Conservation (phyloP, 1,139 yeast genomes). For the Magnusiomyces fungicola region DNA sequence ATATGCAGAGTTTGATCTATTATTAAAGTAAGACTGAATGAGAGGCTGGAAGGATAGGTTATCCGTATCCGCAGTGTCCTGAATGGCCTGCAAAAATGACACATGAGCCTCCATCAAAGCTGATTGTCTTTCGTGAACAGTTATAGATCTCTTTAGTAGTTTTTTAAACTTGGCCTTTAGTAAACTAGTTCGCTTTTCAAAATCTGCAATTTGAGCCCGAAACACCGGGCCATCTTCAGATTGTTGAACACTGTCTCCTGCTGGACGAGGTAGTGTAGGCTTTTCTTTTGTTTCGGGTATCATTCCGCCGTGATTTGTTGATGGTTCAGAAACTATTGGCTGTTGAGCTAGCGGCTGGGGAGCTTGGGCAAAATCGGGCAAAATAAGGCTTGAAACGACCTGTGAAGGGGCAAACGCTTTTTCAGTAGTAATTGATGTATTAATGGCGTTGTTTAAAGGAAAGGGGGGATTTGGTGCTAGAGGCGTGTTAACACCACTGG, state of each 20-base stretch:
- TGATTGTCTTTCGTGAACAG: constrained; percentile 33
- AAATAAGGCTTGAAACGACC: constrained; percentile 8
- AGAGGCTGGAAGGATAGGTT: constrained; percentile 31
- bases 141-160: constrained; percentile 34
- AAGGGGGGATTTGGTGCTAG: background rate
- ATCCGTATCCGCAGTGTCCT: constrained; percentile 29
- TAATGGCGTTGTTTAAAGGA: too few species aligned
- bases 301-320: constrained; percentile 17
- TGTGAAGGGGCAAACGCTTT: too few species aligned
- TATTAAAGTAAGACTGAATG: constrained; percentile 28
- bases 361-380: constrained; percentile 5
- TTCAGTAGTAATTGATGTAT: too few species aligned
- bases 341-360: constrained; percentile 2
- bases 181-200: constrained; percentile 48
- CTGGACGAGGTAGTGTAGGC: constrained; percentile 23
- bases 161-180: constrained; percentile 41
- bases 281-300: constrained; percentile 1
- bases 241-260: constrained; percentile 30
- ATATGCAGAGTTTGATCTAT: constrained; percentile 18
- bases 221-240: constrained; percentile 72
- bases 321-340: too few species aligned
- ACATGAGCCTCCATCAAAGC: constrained; percentile 32
- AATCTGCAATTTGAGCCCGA: constrained; percentile 46
- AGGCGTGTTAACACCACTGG: too few species aligned
- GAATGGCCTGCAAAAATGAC: constrained; percentile 27